phyloP scores from a whole-genome alignment of 345 rosid species.

The Corymbia maculata region DNA sequence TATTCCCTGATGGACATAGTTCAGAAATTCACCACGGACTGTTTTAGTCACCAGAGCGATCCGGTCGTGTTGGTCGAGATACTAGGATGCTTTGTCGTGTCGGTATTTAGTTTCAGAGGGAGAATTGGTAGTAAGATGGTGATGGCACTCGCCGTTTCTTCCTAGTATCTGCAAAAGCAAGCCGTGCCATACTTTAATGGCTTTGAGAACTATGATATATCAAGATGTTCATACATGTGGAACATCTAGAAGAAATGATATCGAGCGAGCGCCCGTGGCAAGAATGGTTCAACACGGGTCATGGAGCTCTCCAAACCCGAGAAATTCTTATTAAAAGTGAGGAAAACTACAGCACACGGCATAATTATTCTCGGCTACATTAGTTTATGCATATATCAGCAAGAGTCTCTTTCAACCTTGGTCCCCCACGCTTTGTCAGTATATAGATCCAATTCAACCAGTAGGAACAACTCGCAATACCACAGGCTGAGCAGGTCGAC shows the following conservation, averaged over 20 bases:
- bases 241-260: not conserved
- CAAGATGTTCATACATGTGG: not conserved
- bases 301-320: not conserved
- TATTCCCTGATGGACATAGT: not conserved
- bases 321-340: not conserved
- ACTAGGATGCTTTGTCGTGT: not conserved
- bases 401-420: not conserved
- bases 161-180: not conserved
- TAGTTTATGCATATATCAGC: not conserved
- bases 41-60: not conserved
- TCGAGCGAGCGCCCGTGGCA: not conserved
- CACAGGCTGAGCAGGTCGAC: accelerated
- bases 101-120: not conserved
- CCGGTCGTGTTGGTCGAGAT: not conserved
- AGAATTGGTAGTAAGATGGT: not conserved
- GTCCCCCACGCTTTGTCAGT: not conserved
- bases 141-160: not conserved
- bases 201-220: not conserved
- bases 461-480: not conserved
- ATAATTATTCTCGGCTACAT: not conserved
- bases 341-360: not conserved
- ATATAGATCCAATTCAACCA: not conserved
- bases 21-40: not conserved
- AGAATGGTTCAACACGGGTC: not conserved
- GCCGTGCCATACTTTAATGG: accelerated